These are phyloP conservation scores for Aspergillus biplanus DNA, from an alignment of 495 filamentous ascomycete species.

Conservation along the genomic window DNA sequence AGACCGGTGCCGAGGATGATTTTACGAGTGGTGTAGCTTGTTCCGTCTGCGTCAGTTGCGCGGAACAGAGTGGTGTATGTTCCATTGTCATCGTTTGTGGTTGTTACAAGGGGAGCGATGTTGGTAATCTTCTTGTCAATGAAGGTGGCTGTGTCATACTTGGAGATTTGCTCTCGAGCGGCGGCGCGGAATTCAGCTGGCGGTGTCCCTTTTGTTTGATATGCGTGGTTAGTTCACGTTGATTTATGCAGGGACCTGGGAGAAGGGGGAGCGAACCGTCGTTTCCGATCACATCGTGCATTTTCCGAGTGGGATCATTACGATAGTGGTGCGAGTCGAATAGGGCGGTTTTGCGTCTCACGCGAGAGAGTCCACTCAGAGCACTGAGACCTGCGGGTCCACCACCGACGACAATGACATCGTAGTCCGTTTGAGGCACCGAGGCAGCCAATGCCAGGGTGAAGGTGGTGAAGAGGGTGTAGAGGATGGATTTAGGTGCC, in stretches of 20 bases:
- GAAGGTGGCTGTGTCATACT: constrained; percentile 52
- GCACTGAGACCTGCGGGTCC: constrained; percentile 47
- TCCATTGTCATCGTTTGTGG: constrained; percentile 8
- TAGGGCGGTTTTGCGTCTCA: constrained; percentile 53
- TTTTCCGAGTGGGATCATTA: constrained; percentile 55
- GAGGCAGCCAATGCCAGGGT: constrained; percentile 22
- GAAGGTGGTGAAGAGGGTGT: constrained; percentile 21
- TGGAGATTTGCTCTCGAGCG: constrained; percentile 53
- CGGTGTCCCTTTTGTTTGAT: constrained; percentile 44
- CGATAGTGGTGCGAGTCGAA: constrained; percentile 61
- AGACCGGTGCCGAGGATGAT: constrained; percentile 60
- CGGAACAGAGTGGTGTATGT: constrained; percentile 47
- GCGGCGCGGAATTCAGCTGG: constrained; percentile 54
- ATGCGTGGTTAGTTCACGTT: background rate
- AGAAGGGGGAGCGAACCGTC: constrained; percentile 45
- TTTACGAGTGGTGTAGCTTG: constrained; percentile 49
- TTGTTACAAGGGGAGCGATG: constrained; percentile 34
- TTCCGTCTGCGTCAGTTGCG: constrained; percentile 38
- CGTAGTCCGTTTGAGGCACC: constrained; percentile 32
- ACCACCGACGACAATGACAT: constrained; percentile 43
- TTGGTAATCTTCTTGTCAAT: constrained; percentile 54
- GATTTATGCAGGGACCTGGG: background rate
- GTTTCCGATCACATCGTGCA: constrained; percentile 63
- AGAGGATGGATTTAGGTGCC: constrained; percentile 15
- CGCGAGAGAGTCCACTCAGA: constrained; percentile 58